A percentile compares a stretch with the other conserved stretches of the same genome.
These are phyloP conservation scores for Craspedostauros australis DNA, from an alignment of 108 stramenopile genomes.

Conservation along the genomic window DNA sequence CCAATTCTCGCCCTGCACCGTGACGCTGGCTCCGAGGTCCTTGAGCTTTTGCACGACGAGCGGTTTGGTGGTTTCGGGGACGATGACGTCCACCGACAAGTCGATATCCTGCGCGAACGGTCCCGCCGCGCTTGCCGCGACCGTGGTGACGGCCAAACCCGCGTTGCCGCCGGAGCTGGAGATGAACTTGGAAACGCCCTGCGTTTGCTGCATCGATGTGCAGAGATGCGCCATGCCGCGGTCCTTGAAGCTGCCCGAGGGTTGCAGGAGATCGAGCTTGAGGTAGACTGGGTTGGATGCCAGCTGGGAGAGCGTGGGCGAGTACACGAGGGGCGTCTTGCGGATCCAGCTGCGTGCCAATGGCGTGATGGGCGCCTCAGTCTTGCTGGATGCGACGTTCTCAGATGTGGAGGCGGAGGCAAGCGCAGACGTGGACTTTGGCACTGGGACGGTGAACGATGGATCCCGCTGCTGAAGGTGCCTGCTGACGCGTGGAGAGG, in stretches of 20 bases:
- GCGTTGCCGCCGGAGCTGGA: constrained; percentile 71
- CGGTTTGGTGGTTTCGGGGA: constrained; percentile 83
- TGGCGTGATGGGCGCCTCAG: no score
- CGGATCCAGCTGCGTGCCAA: no score
- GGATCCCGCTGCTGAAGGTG: no score
- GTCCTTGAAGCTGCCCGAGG: constrained; percentile 70
- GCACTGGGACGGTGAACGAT: no score
- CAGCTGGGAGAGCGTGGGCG: constrained; percentile 38
- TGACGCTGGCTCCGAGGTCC: constrained; percentile 73
- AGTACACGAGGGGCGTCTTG: constrained; percentile 54
- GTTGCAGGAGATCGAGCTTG: constrained; percentile 69
- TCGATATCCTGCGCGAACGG: no score
- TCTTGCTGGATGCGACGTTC: no score
- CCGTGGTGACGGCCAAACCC: constrained; percentile 75
- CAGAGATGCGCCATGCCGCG: constrained; percentile 81
- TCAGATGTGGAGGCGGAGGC: no score
- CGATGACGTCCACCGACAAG: constrained; percentile 64
- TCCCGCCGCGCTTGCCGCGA: constrained; percentile 40
- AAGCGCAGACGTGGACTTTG: no score
- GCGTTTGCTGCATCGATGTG: constrained; percentile 24
- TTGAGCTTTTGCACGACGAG: constrained; percentile 72
- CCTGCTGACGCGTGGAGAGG: no score
- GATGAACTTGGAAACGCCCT: constrained; percentile 44
- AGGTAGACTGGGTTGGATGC: constrained; percentile 56
- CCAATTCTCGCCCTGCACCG: constrained; percentile 84